phyloP scores from a whole-genome alignment of 495 filamentous ascomycete genomes.

The Mytilinidion resinicola region DNA sequence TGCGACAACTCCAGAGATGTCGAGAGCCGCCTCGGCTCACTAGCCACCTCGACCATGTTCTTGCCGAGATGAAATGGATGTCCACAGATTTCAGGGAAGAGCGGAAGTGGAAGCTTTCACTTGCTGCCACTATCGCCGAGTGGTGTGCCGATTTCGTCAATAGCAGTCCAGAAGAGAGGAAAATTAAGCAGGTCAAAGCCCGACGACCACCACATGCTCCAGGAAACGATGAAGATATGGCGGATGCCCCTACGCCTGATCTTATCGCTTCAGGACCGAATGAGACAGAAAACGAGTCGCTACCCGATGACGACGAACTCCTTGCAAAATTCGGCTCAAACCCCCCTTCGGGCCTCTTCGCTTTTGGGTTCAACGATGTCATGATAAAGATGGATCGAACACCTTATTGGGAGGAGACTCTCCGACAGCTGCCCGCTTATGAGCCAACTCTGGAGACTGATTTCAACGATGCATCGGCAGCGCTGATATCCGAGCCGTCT shows the following conservation, averaged over 20 bases:
- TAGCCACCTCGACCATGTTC: constrained; percentile 75
- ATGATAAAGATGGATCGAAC: constrained; percentile 72
- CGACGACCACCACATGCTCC: constrained; percentile 15
- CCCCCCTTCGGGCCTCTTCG: constrained; percentile 73
- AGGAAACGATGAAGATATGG: constrained; percentile 24
- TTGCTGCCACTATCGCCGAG: constrained; percentile 67
- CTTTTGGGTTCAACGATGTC: constrained; percentile 72
- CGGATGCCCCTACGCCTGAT: constrained; percentile 26
- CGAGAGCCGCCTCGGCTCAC: constrained; percentile 68
- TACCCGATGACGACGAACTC: constrained; percentile 20
- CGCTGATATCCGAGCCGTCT: constrained; percentile 50
- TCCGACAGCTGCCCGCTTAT: constrained; percentile 79
- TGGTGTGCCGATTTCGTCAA: constrained; percentile 76
- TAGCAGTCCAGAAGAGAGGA: constrained; percentile 53
- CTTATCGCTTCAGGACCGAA: constrained; percentile 29
- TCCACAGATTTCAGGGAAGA: constrained; percentile 92
- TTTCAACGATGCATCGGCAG: constrained; percentile 8
- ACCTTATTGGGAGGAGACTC: constrained; percentile 68
- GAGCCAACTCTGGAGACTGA: constrained; percentile 40
- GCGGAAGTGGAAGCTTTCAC: constrained; percentile 82
- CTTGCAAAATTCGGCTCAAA: constrained; percentile 6
- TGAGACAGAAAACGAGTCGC: constrained; percentile 33
- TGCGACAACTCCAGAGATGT: constrained; percentile 75
- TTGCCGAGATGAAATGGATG: constrained; percentile 96
- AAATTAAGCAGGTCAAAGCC: constrained; percentile 59